A percentile compares a stretch with the other conserved stretches of the same genome.
Evolutionary conservation across 1,139 yeast species (phyloP).

Genomic region (Geotrichum armillariae): DNA sequence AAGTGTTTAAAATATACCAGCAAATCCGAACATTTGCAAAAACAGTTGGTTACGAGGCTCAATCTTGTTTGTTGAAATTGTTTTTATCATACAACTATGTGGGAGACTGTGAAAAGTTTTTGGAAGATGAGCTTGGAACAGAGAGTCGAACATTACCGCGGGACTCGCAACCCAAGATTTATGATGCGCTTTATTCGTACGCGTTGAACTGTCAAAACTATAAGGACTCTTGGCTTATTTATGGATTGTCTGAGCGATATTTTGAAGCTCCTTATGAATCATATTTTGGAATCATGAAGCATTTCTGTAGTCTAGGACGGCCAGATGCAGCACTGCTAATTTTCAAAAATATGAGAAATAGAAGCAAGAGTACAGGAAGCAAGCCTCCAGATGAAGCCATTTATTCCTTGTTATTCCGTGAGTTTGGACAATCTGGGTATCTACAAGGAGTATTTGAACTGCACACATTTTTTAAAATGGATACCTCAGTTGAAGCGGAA

Average conservation of each 20-base stretch:
- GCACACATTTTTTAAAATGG: conserved; percentile 68
- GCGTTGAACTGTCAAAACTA: conserved; percentile 44
- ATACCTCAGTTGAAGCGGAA: conserved; percentile 58
- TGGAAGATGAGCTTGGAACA: conserved; percentile 55
- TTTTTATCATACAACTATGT: conserved; percentile 52
- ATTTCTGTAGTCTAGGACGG: conserved; percentile 56
- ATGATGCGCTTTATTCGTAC: conserved; percentile 49
- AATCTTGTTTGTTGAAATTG: conserved; percentile 48
- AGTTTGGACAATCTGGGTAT: conserved; percentile 59
- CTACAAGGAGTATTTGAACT: conserved; percentile 69
- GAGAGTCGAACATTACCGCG: conserved; percentile 41
- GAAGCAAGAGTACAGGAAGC: conserved; percentile 56
- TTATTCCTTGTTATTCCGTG: conserved; percentile 59
- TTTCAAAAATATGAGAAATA: conserved; percentile 60
- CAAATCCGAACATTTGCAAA: conserved; percentile 44
- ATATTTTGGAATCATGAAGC: conserved; percentile 60
- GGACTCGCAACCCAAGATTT: conserved; percentile 41
- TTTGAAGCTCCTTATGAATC: conserved; percentile 61
- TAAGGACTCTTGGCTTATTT: conserved; percentile 64
- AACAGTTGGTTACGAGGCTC: conserved; percentile 44
- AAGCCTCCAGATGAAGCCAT: conserved; percentile 69
- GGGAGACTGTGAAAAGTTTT: conserved; percentile 59
- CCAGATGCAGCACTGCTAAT: conserved; percentile 66
- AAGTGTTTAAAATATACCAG: conserved; percentile 36
- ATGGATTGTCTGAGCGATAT: conserved; percentile 57